A percentile compares a stretch with the other conserved stretches of the same genome.
phyloP scores from a whole-genome alignment of 2,329 filamentous ascomycete species.

The Aspergillus sp. region DNA sequence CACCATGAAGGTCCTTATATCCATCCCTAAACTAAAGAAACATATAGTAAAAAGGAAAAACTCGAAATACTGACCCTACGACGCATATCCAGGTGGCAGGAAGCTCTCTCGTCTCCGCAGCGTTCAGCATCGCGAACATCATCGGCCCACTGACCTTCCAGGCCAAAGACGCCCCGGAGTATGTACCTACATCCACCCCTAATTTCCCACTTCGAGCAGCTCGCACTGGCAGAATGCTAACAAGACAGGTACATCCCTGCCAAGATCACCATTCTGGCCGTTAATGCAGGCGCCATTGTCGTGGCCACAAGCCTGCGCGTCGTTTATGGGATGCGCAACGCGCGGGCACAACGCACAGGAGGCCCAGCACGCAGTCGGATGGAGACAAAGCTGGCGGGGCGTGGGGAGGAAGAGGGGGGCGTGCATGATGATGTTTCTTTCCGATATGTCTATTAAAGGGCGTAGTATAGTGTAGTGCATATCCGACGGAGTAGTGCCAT shows the following conservation, averaged over 20 bases:
- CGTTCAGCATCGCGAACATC: constrained; percentile 39
- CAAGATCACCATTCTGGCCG: constrained; percentile 40
- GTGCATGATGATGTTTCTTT: constrained; percentile 18
- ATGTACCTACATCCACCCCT: neutral
- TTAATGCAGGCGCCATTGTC: constrained; percentile 29
- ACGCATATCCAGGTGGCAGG: no score
- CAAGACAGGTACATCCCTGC: constrained; percentile 30
- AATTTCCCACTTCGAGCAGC: no score
- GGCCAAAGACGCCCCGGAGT: constrained; percentile 43
- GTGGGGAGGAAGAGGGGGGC: constrained; percentile 15
- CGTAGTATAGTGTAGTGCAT: neutral
- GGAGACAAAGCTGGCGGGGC: constrained; percentile 17
- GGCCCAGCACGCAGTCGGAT: constrained; percentile 20
- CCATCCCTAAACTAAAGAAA: constrained; percentile 34
- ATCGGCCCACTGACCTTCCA: constrained; percentile 46
- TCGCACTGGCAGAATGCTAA: no score
- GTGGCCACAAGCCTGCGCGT: constrained; percentile 24
- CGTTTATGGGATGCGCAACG: constrained; percentile 30
- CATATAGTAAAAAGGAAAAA: constrained; percentile 19
- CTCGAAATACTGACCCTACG: no score
- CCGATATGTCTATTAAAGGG: constrained; percentile 29
- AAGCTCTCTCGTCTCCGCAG: constrained; percentile 36
- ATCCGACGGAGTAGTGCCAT: no score
- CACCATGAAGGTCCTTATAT: constrained; percentile 37
- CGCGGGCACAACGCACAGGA: constrained; percentile 18